These are phyloP conservation scores for Myrica gale DNA, from an alignment of 306 rosid species.

Conservation along the genomic window DNA sequence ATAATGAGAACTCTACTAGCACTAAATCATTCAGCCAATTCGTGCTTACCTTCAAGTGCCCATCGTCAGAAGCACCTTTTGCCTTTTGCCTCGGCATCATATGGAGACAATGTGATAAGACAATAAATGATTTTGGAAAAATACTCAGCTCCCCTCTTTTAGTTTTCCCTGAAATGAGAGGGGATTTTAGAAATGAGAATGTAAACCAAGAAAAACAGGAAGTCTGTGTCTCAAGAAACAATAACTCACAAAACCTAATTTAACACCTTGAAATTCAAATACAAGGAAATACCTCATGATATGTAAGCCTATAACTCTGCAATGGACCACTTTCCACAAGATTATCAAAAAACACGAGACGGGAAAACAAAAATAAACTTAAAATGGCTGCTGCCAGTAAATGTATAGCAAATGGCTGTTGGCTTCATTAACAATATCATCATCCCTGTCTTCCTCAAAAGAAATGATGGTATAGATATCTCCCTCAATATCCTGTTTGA, in stretches of 20 bases:
- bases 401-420: not conserved
- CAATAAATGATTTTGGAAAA: slow-evolving; percentile 60
- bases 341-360: not conserved
- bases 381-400: not conserved
- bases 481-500: not conserved
- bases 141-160: slow-evolving; percentile 88
- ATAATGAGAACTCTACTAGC: slow-evolving; percentile 16
- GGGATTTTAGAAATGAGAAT: not conserved
- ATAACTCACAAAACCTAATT: not conserved
- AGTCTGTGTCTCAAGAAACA: not conserved
- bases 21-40: slow-evolving; percentile 7
- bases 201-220: not conserved
- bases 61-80: slow-evolving; percentile 53
- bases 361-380: not conserved
- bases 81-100: slow-evolving; percentile 86
- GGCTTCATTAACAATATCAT: not conserved
- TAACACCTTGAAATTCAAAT: not conserved
- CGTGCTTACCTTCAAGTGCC: slow-evolving; percentile 53
- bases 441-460: not conserved
- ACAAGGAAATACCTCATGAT: not conserved
- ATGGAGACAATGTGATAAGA: slow-evolving; percentile 76
- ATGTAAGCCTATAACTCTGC: not conserved
- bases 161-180: slow-evolving; percentile 60
- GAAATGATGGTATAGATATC: not conserved
- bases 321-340: not conserved